These are phyloP conservation scores for Fomitopsis pulvina DNA, from an alignment of 768 basidiomycete genomes.

Conservation along the genomic window DNA sequence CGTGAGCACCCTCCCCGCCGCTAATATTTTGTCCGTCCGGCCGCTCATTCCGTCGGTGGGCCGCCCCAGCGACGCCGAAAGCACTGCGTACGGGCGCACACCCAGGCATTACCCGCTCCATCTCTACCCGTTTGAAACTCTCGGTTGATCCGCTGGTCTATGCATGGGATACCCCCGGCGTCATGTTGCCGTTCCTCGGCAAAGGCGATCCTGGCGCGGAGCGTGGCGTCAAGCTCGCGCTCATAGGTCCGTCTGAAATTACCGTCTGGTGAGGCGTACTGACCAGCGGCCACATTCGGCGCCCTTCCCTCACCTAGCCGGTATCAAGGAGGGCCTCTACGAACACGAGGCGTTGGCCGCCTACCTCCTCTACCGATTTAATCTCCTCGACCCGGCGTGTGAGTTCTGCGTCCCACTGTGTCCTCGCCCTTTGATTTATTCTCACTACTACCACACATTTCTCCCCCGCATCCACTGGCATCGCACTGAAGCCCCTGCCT, in stretches of 20 bases:
- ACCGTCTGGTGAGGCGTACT: slow-evolving; percentile 3
- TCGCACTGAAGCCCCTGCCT: slow-evolving; percentile 53
- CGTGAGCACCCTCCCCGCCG: slow-evolving; percentile 56
- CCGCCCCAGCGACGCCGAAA: slow-evolving; percentile 63
- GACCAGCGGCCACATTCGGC: neutral
- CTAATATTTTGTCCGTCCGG: neutral
- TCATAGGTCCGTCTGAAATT: slow-evolving; percentile 66
- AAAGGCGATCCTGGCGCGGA: slow-evolving; percentile 82
- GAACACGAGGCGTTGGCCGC: slow-evolving; percentile 78
- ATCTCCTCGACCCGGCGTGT: slow-evolving; percentile 69
- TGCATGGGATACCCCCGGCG: slow-evolving; percentile 93
- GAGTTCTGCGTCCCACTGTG: slow-evolving; percentile 29
- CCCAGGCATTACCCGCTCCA: slow-evolving; percentile 83
- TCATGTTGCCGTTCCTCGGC: slow-evolving; percentile 95
- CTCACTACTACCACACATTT: neutral
- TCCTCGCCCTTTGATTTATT: neutral
- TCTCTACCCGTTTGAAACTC: slow-evolving; percentile 87
- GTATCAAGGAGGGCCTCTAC: slow-evolving; percentile 91
- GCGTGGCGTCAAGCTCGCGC: slow-evolving; percentile 84
- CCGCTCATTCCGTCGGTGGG: neutral
- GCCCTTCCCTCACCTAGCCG: slow-evolving; percentile 44
- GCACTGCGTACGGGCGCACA: slow-evolving; percentile 84
- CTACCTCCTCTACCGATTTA: slow-evolving; percentile 83
- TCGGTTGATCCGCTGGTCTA: slow-evolving; percentile 78
- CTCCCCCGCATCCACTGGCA: neutral